These are phyloP conservation scores for Hexamita inflata DNA, from an alignment of 208 protist genomes.

Conservation along the genomic window DNA sequence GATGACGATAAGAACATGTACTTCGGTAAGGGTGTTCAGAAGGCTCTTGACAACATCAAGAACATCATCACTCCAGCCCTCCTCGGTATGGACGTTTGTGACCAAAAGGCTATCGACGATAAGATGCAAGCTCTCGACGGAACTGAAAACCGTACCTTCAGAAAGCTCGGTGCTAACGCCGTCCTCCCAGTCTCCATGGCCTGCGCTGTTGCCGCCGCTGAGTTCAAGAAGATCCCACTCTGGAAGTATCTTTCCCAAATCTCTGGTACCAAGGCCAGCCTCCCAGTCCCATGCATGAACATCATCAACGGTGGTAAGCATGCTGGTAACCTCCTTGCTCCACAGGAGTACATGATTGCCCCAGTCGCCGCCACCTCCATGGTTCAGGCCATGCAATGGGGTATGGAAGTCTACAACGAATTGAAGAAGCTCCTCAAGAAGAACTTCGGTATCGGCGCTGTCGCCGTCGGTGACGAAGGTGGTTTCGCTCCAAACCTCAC, in stretches of 20 bases:
- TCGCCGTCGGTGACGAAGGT: conserved; percentile 91
- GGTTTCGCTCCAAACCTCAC: conserved; percentile 73
- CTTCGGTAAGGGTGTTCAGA: conserved; percentile 80
- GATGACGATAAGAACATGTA: conserved; percentile 77
- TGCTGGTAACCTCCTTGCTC: conserved; percentile 80
- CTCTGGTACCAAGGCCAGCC: too few species aligned
- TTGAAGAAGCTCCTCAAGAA: conserved; percentile 82
- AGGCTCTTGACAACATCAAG: conserved; percentile 89
- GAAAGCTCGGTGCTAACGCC: conserved; percentile 82
- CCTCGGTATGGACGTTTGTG: conserved; percentile 62
- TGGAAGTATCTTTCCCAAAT: conserved; percentile 81
- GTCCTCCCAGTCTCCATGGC: conserved; percentile 91
- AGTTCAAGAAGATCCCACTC: conserved; percentile 58
- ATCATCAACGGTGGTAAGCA: conserved; percentile 97
- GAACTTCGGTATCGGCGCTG: conserved; percentile 79
- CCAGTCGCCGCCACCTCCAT: conserved; percentile 76
- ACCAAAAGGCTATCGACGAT: conserved; percentile 68
- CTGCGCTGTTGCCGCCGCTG: conserved; percentile 68
- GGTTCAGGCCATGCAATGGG: conserved; percentile 73
- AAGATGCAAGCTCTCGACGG: conserved; percentile 81
- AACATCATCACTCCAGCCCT: conserved; percentile 68
- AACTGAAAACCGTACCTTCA: conserved; percentile 70
- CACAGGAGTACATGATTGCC: conserved; percentile 96
- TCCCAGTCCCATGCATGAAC: conserved; percentile 87
- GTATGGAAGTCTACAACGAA: conserved; percentile 86